Evolutionary conservation across 257 asterid genomes (phyloP), one percentile per base, ranked within the genome.

Genomic region (Capsicum baccatum): DNA sequence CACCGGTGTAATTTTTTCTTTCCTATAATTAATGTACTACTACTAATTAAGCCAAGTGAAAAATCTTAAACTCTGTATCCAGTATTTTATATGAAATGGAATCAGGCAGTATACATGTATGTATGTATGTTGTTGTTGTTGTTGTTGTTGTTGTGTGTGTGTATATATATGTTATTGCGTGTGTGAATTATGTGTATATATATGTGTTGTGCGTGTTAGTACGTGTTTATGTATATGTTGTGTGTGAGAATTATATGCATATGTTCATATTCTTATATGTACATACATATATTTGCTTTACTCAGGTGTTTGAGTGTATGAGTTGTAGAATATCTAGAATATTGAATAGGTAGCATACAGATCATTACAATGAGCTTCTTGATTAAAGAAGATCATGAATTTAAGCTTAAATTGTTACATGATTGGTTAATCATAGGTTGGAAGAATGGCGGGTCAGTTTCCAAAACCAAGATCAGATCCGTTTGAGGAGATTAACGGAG

Each of bases 371-470:
- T n/a, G 44, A 50, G 19, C 6, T 74, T 50, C 19, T 19, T 74
- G 62, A 7, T 19, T 5, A 37, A 21, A 12, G 21, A 52, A 74
- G 47, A 21, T 52, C 21, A 50, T 3, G 58, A 73, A 3, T 47
- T 19, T 73, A 19, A 48, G 42, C n/a, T 52, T 52, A 19, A 7
- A 12, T 21, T 76, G 60, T 52, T 50, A 6, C 58, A 57, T 82
- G 82, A 33, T 81, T 26, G 26, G 26, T 26, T 56, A 83, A 54
- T 11, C 70, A 57, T 87, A 94, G 97, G 97, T 93, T 60, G 96
- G 97, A 47, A 90, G 97, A 89, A 93, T 93, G 96, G 96, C 95
- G 1, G 97, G 96, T 1, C 97, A 93, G 89, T 93, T 93, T 89
- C 96, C 96, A 1, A 92, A 94, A 52, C 96, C 93, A 48, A 90